Evolutionary conservation across 352 stramenopile species (phyloP), one percentile per base, ranked within the genome.

Genomic region (Pythium brachiatum): DNA sequence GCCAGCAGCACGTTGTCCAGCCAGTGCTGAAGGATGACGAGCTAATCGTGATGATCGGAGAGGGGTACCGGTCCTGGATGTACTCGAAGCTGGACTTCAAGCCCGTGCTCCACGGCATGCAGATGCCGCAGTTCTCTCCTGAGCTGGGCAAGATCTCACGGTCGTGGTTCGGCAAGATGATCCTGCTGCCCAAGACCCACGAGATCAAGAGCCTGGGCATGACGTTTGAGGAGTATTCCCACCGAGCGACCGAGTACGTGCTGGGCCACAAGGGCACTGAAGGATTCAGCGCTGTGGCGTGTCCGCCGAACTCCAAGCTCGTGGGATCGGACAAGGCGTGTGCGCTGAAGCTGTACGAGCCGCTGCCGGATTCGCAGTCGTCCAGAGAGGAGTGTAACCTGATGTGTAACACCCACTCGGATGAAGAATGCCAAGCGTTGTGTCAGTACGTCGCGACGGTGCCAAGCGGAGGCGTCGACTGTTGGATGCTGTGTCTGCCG

Each of bases 21-120:
- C 67, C 57, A 8, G 39, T 61, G 9, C 62, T 74, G 13, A 34
- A 55, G 16, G 36, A 54, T 13, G 67, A 74, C 32, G 67, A 74
- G 48, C 50, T 74, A 13, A 57, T 74, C 16, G 56, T 74, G 9
- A 74, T 74, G 67, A 59, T 74, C 32, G 67, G 67, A 21, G 62
- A 74, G 53, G 67, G 67, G 1, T 64, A 64, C 53, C 48, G 53
- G 16, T 48, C 57, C 15, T 74, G 67, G 67, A 62, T 54, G 13
- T 58, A 62, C 46, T 57, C 59, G 26, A 53, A 32, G n/a, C 54
- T 65, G 27, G 41, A 50, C 29, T 70, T 74, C 31, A 59, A 62
- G 15, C n/a, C 62, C 1, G 67, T 74, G 32, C 43, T 74, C 1
- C 67, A 74, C 53, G 67, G 61, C 46, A 67, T 70, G 61, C 53